These are phyloP conservation scores for Dimargaris xerosporica DNA, from an alignment of 192 early-diverging fungal species.

Conservation along the genomic window DNA sequence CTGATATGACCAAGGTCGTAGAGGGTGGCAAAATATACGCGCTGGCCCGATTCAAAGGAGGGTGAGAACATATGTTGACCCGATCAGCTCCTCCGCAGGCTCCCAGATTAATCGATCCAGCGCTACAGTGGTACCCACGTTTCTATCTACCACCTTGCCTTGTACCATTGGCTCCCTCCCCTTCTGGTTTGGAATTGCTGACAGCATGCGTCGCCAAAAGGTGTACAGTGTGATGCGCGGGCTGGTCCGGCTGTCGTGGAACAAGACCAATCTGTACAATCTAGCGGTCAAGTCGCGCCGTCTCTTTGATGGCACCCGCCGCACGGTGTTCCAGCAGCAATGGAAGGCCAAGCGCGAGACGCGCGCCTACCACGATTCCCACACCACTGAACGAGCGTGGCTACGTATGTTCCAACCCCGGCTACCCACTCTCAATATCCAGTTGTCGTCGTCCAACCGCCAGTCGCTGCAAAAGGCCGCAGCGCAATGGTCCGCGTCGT, in stretches of 20 bases:
- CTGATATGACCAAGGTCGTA: too few relatives aligned
- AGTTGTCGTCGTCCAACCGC: slow-evolving; percentile 9
- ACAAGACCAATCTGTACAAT: slow-evolving; percentile 82
- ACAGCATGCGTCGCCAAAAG: neutral
- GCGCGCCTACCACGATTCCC: slow-evolving; percentile 82
- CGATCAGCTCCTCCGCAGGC: too few relatives aligned
- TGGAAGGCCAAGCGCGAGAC: slow-evolving; percentile 89
- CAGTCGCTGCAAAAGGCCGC: neutral
- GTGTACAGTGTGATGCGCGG: slow-evolving; percentile 19
- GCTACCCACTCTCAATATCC: slow-evolving; percentile 49
- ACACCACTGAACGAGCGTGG: slow-evolving; percentile 78
- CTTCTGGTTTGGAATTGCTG: too few relatives aligned
- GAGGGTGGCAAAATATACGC: too few relatives aligned
- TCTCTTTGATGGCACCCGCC: slow-evolving; percentile 27
- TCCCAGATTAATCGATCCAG: too few relatives aligned
- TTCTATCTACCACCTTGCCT: too few relatives aligned
- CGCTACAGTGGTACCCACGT: too few relatives aligned
- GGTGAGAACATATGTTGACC: too few relatives aligned
- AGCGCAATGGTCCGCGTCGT: neutral
- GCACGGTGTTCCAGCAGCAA: slow-evolving; percentile 80
- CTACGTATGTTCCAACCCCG: slow-evolving; percentile 51
- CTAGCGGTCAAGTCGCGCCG: slow-evolving; percentile 34
- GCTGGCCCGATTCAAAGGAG: too few relatives aligned
- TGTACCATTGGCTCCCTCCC: too few relatives aligned
- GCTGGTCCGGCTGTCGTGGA: slow-evolving; percentile 91